Percentiles rank a stretch among this genome's conserved stretches.
These are phyloP conservation scores for Basipetospora chlamydospora DNA, from an alignment of 2,329 filamentous ascomycete genomes.

Conservation along the genomic window DNA sequence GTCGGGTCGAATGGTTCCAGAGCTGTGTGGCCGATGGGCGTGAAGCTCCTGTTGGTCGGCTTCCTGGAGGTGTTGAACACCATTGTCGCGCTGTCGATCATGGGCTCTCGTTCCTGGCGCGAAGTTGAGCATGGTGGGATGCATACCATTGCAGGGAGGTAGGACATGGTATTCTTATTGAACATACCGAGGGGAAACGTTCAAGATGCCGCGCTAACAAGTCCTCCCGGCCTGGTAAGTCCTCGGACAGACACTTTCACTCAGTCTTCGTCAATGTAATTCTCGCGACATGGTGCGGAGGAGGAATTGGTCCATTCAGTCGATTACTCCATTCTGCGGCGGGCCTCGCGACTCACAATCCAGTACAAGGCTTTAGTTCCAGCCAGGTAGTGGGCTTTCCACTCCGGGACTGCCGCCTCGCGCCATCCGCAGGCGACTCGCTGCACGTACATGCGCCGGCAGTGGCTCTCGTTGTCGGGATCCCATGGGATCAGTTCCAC, in stretches of 20 bases:
- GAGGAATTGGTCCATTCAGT: no score
- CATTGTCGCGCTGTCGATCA: not conserved
- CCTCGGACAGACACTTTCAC: no score
- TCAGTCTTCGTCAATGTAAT: no score
- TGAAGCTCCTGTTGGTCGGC: not conserved
- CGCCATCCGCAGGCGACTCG: slow-evolving; percentile 30
- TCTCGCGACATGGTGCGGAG: no score
- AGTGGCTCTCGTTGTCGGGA: slow-evolving; percentile 20
- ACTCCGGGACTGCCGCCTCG: slow-evolving; percentile 19
- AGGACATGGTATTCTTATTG: no score
- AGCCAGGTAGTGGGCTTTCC: slow-evolving; percentile 17
- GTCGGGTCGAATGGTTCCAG: not conserved
- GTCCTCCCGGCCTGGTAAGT: no score
- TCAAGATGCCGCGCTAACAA: no score
- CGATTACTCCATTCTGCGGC: no score
- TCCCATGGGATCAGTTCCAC: slow-evolving; percentile 29
- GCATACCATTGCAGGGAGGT: no score
- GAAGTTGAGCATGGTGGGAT: no score
- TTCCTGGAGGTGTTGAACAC: not conserved
- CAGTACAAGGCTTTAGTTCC: slow-evolving; percentile 24
- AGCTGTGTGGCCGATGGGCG: not conserved
- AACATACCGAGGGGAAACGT: no score
- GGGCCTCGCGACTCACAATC: slow-evolving; percentile 24
- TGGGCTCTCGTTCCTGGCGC: not conserved
- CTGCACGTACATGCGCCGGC: slow-evolving; percentile 24